Conservation (phyloP, 495 filamentous ascomycete genomes). For the Lineolata rhizophorae region DNA sequence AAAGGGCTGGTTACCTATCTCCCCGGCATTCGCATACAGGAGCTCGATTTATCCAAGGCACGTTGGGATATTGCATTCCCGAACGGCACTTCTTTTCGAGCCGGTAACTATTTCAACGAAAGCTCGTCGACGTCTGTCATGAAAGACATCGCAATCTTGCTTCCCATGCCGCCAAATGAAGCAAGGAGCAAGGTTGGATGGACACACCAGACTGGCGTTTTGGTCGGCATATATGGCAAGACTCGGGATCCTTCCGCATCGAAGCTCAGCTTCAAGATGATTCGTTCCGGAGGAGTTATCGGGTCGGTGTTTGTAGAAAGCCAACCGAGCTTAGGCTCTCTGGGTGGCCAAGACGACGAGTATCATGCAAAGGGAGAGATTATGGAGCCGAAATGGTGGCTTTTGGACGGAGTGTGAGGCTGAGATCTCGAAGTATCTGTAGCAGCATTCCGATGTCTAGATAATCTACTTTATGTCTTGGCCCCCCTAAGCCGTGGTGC, state of each 20-base stretch:
- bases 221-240: too few relatives aligned
- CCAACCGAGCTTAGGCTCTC: background rate
- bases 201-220: too few relatives aligned
- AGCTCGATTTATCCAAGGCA: background rate
- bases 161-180: background rate
- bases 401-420: conserved; percentile 1
- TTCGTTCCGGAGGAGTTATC: background rate
- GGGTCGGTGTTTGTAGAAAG: too few relatives aligned
- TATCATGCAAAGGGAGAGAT: conserved; percentile 1
- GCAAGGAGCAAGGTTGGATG: background rate
- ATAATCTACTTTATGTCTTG: too few relatives aligned
- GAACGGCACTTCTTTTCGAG: background rate
- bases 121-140: background rate
- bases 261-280: background rate
- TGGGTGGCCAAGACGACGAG: conserved; percentile 1
- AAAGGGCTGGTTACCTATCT: conserved; percentile 1
- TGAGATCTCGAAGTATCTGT: too few relatives aligned
- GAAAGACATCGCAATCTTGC: background rate
- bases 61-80: background rate
- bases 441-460: too few relatives aligned
- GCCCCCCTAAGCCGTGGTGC: too few relatives aligned
- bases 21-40: background rate
- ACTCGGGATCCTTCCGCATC: background rate
- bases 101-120: background rate
- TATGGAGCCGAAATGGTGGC: conserved; percentile 5